Base-by-base conservation (phyloP, 768 basidiomycete species). In the Pisolithus tinctorius region DNA sequence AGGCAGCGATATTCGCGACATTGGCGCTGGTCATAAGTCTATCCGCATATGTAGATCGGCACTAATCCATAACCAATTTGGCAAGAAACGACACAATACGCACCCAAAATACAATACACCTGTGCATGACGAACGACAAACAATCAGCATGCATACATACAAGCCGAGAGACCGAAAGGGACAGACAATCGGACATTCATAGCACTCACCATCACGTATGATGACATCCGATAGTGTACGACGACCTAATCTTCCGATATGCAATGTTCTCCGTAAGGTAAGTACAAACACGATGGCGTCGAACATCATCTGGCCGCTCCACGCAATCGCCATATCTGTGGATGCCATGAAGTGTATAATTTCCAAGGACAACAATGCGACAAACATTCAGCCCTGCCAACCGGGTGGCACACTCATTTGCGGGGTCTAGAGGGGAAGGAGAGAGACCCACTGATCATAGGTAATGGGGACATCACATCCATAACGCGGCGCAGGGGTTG, bases 221-320 rank as follows among this genome's bases (percentile, higher is more conserved):
- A 49, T 16, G 37, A 49, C 40, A n/a, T 49, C 37, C n/a, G 41
- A 17, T 26, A 49, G 29, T 9, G 37, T 17, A 9, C 38, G 48
- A 10, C 41, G 10, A 14, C 48, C 48, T 16, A 27, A 8, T 30
- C 26, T 29, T 36, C 38, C 25, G 23, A 39, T 49, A 16, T 27
- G 45, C 14, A 20, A 36, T 6, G 29, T 29, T 23, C 44, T 58
- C 40, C 44, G 48, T 6, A 58, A 36, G 27, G 59, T 60, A 2
- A 60, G 42, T 6, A 30, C 4, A 41, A 60, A 58, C 4, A 60
- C 54, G 47, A 54, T 50, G 20, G 49, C 45, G 38, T 60, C 59
- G 27, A 60, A 60, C 11, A 51, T 48, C 20, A 58, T 52, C 54
- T 57, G 46, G 34, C 48, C 36, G 27, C 48, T 40, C 48, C 48